Conservation (phyloP, 345 rosid species). For the Acer campestre region DNA sequence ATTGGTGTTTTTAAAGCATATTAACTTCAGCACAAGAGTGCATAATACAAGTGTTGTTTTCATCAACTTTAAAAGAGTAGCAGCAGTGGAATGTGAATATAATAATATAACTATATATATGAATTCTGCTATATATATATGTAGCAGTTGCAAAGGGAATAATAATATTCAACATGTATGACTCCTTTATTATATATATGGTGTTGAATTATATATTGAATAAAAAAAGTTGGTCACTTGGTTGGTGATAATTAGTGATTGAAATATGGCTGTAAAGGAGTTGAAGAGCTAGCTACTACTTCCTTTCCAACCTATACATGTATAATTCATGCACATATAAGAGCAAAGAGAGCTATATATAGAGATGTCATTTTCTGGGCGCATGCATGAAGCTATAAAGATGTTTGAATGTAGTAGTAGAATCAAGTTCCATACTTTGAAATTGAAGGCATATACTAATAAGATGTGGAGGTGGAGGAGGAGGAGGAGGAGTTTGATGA, state of each 20-base stretch:
- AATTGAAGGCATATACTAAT: slow-evolving; percentile 16
- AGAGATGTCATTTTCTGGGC: too few species aligned
- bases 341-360: too few species aligned
- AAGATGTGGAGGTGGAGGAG: slow-evolving; percentile 38
- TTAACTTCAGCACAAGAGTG: neutral
- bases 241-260: neutral
- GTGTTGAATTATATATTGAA: too few species aligned
- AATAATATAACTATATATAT: too few species aligned
- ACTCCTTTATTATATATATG: too few species aligned
- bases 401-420: neutral
- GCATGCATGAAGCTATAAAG: too few species aligned
- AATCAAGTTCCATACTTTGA: neutral
- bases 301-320: slow-evolving; percentile 10
- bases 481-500: slow-evolving; percentile 24
- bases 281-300: neutral
- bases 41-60: neutral
- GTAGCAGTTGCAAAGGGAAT: neutral
- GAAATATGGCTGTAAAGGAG: slow-evolving; percentile 16
- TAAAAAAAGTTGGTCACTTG: neutral
- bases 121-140: neutral
- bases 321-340: neutral
- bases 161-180: neutral
- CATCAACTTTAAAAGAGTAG: neutral
- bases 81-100: too few species aligned
- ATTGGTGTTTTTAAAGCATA: neutral